Conservation (phyloP, 148 eudicot species). For the Mesembryanthemum crystallinum region DNA sequence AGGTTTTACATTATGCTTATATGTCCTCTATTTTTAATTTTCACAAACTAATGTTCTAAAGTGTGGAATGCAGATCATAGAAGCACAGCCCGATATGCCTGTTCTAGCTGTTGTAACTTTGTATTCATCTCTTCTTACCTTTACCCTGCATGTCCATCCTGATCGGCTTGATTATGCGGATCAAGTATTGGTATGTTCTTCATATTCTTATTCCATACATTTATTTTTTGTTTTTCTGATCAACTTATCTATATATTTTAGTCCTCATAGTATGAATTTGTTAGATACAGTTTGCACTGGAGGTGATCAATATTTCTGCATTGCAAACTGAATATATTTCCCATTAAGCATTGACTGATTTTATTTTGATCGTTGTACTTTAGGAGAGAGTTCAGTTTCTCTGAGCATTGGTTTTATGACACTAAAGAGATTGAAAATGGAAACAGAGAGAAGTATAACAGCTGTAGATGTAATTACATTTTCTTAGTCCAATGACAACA, state of each 20-base stretch:
- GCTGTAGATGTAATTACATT: background rate
- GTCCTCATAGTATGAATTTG: background rate
- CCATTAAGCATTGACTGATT: background rate
- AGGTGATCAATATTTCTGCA: no score
- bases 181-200: slow-evolving; percentile 82
- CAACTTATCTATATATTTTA: background rate
- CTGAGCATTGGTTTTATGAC: background rate
- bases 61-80: slow-evolving; percentile 70
- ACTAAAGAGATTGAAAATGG: background rate
- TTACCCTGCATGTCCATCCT: slow-evolving; percentile 89
- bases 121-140: slow-evolving; percentile 89
- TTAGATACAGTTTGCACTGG: background rate
- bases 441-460: background rate
- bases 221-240: background rate
- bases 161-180: slow-evolving; percentile 97
- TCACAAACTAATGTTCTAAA: slow-evolving; percentile 10
- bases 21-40: background rate
- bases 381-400: background rate
- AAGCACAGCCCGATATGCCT: slow-evolving; percentile 94
- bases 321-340: background rate
- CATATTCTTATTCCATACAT: slow-evolving; percentile 9
- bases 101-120: slow-evolving; percentile 79
- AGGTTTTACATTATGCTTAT: background rate
- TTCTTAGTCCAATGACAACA: background rate
- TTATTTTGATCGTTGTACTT: background rate